phyloP scores from a whole-genome alignment of 202 grass and related monocot species.

The Digitaria exilis region DNA sequence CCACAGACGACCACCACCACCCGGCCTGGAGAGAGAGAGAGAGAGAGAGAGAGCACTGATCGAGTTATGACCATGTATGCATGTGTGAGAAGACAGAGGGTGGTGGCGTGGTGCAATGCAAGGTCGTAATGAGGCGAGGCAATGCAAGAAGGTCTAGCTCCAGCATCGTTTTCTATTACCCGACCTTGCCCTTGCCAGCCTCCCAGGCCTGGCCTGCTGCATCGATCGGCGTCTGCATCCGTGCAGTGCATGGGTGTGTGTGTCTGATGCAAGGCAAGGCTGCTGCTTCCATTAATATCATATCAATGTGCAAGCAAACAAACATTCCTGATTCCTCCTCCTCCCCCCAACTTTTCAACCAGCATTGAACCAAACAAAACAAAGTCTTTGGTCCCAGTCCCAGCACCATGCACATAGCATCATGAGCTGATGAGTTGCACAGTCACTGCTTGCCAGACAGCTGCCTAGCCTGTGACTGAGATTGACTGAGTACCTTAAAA shows the following conservation, averaged over 20 bases:
- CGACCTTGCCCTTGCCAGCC: conserved; percentile 1
- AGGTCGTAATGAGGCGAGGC: conserved; percentile 30
- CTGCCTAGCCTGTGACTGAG: not conserved
- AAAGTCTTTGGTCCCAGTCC: not conserved
- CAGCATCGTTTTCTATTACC: conserved; percentile 53
- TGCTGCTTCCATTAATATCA: conserved; percentile 69
- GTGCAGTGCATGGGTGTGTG: conserved; percentile 22
- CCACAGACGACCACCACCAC: not conserved
- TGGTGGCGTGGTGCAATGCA: no score
- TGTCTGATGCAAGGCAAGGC: conserved; percentile 39
- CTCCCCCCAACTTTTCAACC: conserved; percentile 42
- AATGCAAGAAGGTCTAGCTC: not conserved
- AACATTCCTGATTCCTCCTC: conserved; percentile 55
- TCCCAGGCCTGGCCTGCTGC: not conserved
- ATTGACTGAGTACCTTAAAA: not conserved
- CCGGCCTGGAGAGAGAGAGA: not conserved
- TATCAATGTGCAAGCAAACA: conserved; percentile 74
- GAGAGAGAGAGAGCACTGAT: conserved; percentile 6
- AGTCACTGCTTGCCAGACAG: conserved; percentile 5
- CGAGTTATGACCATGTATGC: no score
- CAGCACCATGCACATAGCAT: not conserved
- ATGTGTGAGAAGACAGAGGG: no score
- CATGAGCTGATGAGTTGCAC: conserved; percentile 27
- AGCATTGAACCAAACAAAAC: conserved; percentile 55
- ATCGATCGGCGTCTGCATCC: conserved; percentile 1